phyloP scores from a whole-genome alignment of 2,329 filamentous ascomycete species.

The Fusarium luffae region DNA sequence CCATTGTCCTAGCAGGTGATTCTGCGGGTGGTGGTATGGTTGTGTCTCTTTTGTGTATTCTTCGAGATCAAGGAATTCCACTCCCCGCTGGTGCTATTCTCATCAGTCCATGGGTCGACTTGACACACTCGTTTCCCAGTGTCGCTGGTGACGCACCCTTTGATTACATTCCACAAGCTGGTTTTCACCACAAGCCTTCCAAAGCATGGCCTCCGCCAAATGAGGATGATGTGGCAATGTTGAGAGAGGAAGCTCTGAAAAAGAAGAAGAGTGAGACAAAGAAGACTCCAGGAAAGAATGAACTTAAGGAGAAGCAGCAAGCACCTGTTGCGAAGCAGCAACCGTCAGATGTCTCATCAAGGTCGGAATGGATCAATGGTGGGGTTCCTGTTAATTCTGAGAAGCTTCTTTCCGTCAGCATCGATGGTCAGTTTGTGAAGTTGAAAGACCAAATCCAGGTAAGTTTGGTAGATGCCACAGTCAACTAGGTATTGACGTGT shows the following conservation, averaged over 20 bases:
- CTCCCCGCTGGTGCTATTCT: slow-evolving; percentile 90
- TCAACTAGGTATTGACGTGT: slow-evolving; percentile 38
- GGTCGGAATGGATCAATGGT: slow-evolving; percentile 45
- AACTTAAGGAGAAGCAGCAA: slow-evolving; percentile 50
- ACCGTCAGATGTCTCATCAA: slow-evolving; percentile 32
- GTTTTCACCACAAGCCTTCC: slow-evolving; percentile 92
- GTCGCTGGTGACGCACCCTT: slow-evolving; percentile 76
- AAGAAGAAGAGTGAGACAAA: slow-evolving; percentile 44
- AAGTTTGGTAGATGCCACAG: slow-evolving; percentile 23
- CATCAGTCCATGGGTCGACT: slow-evolving; percentile 94
- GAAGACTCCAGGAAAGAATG: slow-evolving; percentile 34
- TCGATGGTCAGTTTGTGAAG: slow-evolving; percentile 76
- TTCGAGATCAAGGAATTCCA: slow-evolving; percentile 85
- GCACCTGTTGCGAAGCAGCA: slow-evolving; percentile 47
- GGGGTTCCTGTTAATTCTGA: slow-evolving; percentile 45
- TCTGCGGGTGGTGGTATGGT: slow-evolving; percentile 95
- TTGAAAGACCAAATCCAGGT: slow-evolving; percentile 95
- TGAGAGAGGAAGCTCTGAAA: slow-evolving; percentile 63
- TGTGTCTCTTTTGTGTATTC: slow-evolving; percentile 78
- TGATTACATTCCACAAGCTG: slow-evolving; percentile 89
- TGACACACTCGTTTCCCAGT: slow-evolving; percentile 95
- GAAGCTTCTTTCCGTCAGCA: slow-evolving; percentile 68
- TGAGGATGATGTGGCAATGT: slow-evolving; percentile 73
- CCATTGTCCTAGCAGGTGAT: slow-evolving; percentile 89
- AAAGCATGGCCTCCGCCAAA: slow-evolving; percentile 93